phyloP scores from a whole-genome alignment of 2,329 filamentous ascomycete genomes.

The Apiospora koreana region DNA sequence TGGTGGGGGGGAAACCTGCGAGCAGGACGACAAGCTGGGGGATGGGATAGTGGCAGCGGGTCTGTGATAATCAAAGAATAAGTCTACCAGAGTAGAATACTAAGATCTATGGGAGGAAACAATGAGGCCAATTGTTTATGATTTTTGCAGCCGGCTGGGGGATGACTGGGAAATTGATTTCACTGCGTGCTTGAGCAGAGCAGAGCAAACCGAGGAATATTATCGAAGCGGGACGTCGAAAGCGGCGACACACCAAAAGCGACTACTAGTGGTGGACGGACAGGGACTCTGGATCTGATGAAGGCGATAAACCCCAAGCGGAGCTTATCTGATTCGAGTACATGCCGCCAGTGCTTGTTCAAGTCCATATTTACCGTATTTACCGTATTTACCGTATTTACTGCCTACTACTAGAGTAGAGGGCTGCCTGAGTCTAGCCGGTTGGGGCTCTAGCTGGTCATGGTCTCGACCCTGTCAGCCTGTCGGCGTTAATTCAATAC shows the following conservation, averaged over 20 bases:
- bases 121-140: neutral
- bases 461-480: neutral
- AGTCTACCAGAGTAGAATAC: neutral
- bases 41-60: neutral
- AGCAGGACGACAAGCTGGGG: neutral
- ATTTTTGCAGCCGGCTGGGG: neutral
- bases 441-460: neutral
- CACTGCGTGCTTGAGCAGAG: neutral
- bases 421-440: neutral
- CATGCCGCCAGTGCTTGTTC: too few relatives aligned
- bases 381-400: too few relatives aligned
- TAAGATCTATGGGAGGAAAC: neutral
- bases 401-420: too few relatives aligned
- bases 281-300: neutral
- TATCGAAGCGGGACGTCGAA: constrained; percentile 6
- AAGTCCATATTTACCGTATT: too few relatives aligned
- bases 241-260: neutral
- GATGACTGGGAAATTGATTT: neutral
- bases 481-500: neutral
- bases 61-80: neutral
- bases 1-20: constrained; percentile 1
- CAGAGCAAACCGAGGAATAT: constrained; percentile 5
- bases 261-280: neutral
- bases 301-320: constrained; percentile 8
- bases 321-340: constrained; percentile 3